Evolutionary conservation across 805 yeast species (phyloP).

Genomic region (Cyberlindnera galapagoensis): DNA sequence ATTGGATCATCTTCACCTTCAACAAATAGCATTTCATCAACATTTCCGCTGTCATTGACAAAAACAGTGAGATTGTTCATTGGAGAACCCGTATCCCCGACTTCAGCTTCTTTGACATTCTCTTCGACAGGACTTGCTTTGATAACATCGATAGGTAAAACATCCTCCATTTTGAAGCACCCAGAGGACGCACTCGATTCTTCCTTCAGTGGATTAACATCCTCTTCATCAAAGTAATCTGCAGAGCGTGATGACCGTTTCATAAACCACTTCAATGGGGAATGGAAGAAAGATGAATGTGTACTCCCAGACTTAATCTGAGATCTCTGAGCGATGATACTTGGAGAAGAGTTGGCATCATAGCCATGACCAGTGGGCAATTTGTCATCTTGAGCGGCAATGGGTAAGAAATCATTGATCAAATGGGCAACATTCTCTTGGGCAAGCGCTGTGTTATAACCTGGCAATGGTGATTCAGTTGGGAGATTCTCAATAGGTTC

Average conservation of each 20-base stretch:
- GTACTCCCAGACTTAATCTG: background rate
- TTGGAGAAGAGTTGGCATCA: too few species aligned
- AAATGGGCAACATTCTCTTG: background rate
- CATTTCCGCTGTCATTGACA: too few species aligned
- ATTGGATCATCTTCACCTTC: constrained; percentile 7
- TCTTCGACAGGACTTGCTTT: background rate
- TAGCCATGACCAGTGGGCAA: background rate
- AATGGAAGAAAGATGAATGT: constrained; percentile 3
- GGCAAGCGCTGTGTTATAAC: background rate
- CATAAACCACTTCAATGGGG: constrained; percentile 7
- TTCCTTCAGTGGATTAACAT: too few species aligned
- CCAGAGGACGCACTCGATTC: too few species aligned
- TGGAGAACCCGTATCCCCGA: background rate
- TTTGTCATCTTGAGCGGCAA: background rate
- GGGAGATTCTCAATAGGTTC: constrained; percentile 2
- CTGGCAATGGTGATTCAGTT: constrained; percentile 2
- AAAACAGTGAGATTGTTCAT: too few species aligned
- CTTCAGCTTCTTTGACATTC: background rate
- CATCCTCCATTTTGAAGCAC: background rate
- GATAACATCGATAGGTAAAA: background rate
- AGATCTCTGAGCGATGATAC: too few species aligned
- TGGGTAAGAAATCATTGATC: background rate
- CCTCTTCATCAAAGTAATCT: background rate
- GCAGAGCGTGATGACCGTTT: background rate
- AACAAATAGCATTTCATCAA: constrained; percentile 1